A percentile compares a stretch with the other conserved stretches of the same genome.
These are phyloP conservation scores for Datisca glomerata DNA, from an alignment of 306 rosid genomes.

Conservation along the genomic window DNA sequence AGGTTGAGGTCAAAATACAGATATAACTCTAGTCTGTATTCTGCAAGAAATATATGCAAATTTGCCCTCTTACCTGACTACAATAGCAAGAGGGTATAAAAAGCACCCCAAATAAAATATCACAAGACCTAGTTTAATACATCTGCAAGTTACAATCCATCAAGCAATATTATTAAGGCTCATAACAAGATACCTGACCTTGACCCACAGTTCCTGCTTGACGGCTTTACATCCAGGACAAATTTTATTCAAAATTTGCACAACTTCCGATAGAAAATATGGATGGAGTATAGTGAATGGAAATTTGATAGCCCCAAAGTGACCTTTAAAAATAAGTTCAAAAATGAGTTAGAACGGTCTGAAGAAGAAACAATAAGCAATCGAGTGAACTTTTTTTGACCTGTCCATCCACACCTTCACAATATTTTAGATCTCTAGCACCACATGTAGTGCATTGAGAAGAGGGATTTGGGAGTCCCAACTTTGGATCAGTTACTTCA, in stretches of 20 bases:
- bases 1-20: too few relatives aligned
- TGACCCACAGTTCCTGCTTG: slow-evolving; percentile 31
- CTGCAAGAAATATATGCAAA: too few relatives aligned
- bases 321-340: slow-evolving; percentile 47
- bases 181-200: slow-evolving; percentile 54
- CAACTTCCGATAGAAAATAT: slow-evolving; percentile 64
- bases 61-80: too few relatives aligned
- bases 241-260: slow-evolving; percentile 62
- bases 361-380: slow-evolving; percentile 9
- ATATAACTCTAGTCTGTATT: too few relatives aligned
- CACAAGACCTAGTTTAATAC: too few relatives aligned
- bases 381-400: slow-evolving; percentile 6
- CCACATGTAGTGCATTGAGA: slow-evolving; percentile 69
- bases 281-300: slow-evolving; percentile 61
- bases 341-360: slow-evolving; percentile 19
- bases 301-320: slow-evolving; percentile 70
- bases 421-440: slow-evolving; percentile 29
- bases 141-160: too few relatives aligned
- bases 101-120: too few relatives aligned
- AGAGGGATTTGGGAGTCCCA: slow-evolving; percentile 83
- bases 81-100: too few relatives aligned
- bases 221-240: slow-evolving; percentile 77
- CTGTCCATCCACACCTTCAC: slow-evolving; percentile 55
- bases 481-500: slow-evolving; percentile 63
- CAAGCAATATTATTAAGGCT: slow-evolving; percentile 4